Conservation (phyloP, 441 rosid species). For the Daphne laureola region DNA sequence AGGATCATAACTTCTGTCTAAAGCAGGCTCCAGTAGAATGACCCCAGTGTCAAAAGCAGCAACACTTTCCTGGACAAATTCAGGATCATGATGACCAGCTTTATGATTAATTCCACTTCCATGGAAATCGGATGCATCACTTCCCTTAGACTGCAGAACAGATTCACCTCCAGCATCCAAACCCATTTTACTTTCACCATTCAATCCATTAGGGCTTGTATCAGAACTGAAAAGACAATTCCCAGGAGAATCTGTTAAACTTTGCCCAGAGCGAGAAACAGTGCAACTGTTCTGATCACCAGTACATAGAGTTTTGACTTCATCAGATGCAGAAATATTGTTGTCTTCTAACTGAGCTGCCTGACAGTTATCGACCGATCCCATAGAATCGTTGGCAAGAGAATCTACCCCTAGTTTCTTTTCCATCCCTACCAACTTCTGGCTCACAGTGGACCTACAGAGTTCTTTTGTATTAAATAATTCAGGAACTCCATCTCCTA, state of each 20-base stretch:
- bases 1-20: conserved; percentile 12
- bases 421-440: conserved; percentile 12
- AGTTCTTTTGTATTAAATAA: conserved; percentile 11
- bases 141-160: conserved; percentile 14
- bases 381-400: conserved; percentile 12
- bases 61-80: conserved; percentile 17
- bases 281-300: conserved; percentile 7
- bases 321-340: conserved; percentile 16
- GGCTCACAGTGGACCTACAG: conserved; percentile 11
- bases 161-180: conserved; percentile 21
- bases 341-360: conserved; percentile 13
- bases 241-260: conserved; percentile 11
- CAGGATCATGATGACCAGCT: conserved; percentile 19
- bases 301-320: conserved; percentile 6
- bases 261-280: conserved; percentile 15
- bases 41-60: conserved; percentile 13
- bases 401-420: conserved; percentile 15
- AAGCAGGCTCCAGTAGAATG: conserved; percentile 12
- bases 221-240: conserved; percentile 9
- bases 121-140: conserved; percentile 10
- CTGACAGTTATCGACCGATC: conserved; percentile 11
- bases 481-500: conserved; percentile 20
- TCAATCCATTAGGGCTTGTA: conserved; percentile 4
- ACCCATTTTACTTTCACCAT: conserved; percentile 20
- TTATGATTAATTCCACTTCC: conserved; percentile 7